phyloP scores from a whole-genome alignment of 345 rosid species.

The Passiflora organensis region DNA sequence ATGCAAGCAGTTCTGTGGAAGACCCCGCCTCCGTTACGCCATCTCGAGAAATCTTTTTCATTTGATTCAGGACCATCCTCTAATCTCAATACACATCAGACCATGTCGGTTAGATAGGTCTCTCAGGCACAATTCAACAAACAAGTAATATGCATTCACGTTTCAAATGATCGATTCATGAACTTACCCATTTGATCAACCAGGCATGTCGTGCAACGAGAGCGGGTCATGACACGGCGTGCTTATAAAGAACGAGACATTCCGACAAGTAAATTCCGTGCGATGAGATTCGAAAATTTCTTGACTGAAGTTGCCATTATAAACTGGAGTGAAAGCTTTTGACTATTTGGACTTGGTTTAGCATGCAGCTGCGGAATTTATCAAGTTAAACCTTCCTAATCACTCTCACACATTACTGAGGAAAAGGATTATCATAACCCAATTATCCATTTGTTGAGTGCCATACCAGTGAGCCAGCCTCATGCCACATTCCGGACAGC shows the following conservation, averaged over 20 bases:
- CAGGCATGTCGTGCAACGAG: neutral
- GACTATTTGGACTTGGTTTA: no score
- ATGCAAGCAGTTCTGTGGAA: constrained; percentile 54
- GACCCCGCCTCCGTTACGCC: constrained; percentile 64
- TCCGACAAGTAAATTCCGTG: neutral
- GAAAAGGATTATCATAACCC: no score
- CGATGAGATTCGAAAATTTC: neutral
- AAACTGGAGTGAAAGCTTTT: no score
- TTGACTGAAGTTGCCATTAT: neutral
- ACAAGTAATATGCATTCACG: neutral
- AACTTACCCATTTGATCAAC: constrained; percentile 1
- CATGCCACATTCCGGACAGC: no score
- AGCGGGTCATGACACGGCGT: neutral
- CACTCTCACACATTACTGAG: no score
- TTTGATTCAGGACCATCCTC: constrained; percentile 23
- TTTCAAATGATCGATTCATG: no score
- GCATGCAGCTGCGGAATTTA: no score
- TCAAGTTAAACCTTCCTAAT: no score
- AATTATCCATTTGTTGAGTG: no score
- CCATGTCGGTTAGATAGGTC: neutral
- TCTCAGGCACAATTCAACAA: no score
- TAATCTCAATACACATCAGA: constrained; percentile 18
- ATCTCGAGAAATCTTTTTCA: constrained; percentile 33
- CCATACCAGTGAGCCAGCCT: no score
- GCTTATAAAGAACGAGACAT: neutral